These are phyloP conservation scores for Tulasnella sp. DNA, from an alignment of 768 basidiomycete species.

Conservation along the genomic window DNA sequence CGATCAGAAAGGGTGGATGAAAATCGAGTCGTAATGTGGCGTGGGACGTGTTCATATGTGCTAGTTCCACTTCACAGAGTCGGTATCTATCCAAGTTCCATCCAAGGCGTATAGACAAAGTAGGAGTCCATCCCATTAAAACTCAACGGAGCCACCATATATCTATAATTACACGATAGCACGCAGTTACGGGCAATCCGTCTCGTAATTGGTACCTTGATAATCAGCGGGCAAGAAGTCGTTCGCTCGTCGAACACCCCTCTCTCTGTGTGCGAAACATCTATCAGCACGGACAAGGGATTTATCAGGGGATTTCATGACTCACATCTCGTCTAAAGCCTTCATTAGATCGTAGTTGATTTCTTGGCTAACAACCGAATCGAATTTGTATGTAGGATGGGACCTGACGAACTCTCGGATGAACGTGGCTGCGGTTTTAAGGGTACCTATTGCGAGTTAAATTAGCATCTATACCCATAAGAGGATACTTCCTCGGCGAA, in stretches of 20 bases:
- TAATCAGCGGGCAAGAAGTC: slow-evolving; percentile 20
- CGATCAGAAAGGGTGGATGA: not conserved
- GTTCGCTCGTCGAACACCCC: slow-evolving; percentile 12
- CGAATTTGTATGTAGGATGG: slow-evolving; percentile 85
- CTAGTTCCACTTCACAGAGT: too few relatives aligned
- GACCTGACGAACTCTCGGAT: slow-evolving; percentile 84
- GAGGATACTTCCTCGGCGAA: not conserved
- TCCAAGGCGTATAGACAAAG: too few relatives aligned
- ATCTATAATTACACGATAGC: not conserved
- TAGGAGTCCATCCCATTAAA: too few relatives aligned
- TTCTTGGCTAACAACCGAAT: slow-evolving; percentile 84
- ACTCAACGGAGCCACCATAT: not conserved
- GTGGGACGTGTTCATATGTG: not conserved
- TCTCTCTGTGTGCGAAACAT: not conserved
- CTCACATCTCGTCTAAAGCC: slow-evolving; percentile 88
- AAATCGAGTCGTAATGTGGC: not conserved
- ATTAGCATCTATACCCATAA: not conserved
- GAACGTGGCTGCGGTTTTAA: slow-evolving; percentile 86
- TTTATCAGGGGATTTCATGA: slow-evolving; percentile 20
- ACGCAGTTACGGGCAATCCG: not conserved
- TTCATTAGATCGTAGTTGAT: slow-evolving; percentile 92
- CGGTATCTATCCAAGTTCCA: too few relatives aligned
- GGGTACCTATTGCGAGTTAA: slow-evolving; percentile 45
- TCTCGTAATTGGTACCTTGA: slow-evolving; percentile 10
- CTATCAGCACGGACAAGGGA: not conserved